Evolutionary conservation across 768 basidiomycete genomes (phyloP), one percentile per base, ranked within the genome.

Genomic region (Lactarius trivialis): DNA sequence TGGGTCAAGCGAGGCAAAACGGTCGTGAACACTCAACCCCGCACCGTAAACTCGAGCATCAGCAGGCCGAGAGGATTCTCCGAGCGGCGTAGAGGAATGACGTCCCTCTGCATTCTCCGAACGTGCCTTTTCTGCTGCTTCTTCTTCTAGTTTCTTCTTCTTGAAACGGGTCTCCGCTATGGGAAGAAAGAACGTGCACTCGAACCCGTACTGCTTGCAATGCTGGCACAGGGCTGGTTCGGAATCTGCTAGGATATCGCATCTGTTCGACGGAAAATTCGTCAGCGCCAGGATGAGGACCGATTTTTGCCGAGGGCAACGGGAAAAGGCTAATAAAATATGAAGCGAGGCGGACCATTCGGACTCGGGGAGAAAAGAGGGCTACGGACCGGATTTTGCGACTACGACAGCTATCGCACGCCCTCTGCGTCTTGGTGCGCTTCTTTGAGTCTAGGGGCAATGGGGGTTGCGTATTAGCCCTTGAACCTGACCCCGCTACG

Each of bases 141-240:
- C 89, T 68, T 91, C 86, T 69, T 93, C 89, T 49, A 85, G 61
- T 67, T 89, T 88, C 77, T 93, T 93, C 79, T 97, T 97, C 78
- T 98, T 98, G 82, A 98, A 99, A 21, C 97, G 87, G 0, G 97
- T 99, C 74, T 98, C 97, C 11, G 96, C 93, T 68, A 99, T 99
- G 43, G 97, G 97, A 14, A 98, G 84, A 79, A 97, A 96, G 76
- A 95, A 97, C 6, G 95, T 97, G 73, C 96, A 97, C 66, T 96
- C 93, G 68, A 94, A 91, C 49, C 84, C 82, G 69, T 93, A 93
- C 71, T 93, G 91, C 70, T 92, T 91, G 81, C 96, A 98, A 73
- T 98, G 95, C 68, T 93, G 89, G 71, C 94, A 98, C 54, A 89
- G 70, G 19, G 89, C 85, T 0, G 90, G 89, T 2, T 92, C 88